These are phyloP conservation scores for Leishmania guyanensis DNA, from an alignment of 208 protist genomes.

Conservation along the genomic window DNA sequence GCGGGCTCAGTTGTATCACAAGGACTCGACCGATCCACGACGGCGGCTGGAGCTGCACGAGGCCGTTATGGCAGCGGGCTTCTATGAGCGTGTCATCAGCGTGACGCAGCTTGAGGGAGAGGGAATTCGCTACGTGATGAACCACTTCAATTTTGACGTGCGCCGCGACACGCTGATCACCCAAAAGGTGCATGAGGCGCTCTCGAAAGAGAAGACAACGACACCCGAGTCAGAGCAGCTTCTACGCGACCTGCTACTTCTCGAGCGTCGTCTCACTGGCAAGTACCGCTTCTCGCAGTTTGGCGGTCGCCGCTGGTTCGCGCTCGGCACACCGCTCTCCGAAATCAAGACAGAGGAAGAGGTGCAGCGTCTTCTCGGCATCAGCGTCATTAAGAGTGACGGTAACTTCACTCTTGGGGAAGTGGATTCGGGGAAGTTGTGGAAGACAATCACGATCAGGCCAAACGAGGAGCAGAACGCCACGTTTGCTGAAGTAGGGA, in stretches of 20 bases:
- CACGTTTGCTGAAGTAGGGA: slow-evolving; percentile 64
- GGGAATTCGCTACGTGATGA: slow-evolving; percentile 75
- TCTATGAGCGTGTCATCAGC: slow-evolving; percentile 72
- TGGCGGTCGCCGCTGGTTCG: slow-evolving; percentile 77
- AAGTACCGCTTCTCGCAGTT: slow-evolving; percentile 76
- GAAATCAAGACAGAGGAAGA: slow-evolving; percentile 83
- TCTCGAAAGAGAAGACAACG: slow-evolving; percentile 44
- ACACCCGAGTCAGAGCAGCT: slow-evolving; percentile 83
- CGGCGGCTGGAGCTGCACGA: slow-evolving; percentile 83
- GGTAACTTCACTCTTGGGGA: slow-evolving; percentile 64
- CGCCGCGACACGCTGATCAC: slow-evolving; percentile 85
- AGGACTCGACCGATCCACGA: slow-evolving; percentile 53
- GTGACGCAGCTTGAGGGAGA: slow-evolving; percentile 74
- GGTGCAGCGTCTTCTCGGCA: slow-evolving; percentile 68
- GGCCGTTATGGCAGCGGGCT: slow-evolving; percentile 89
- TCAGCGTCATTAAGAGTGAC: slow-evolving; percentile 66
- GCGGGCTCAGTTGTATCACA: slow-evolving; percentile 69
- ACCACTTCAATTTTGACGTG: slow-evolving; percentile 92
- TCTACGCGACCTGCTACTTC: slow-evolving; percentile 71
- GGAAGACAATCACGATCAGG: slow-evolving; percentile 70
- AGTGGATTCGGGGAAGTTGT: slow-evolving; percentile 65
- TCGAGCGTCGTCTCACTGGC: slow-evolving; percentile 84
- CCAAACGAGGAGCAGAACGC: slow-evolving; percentile 48
- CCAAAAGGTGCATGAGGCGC: slow-evolving; percentile 60
- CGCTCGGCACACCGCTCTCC: slow-evolving; percentile 68